Percentiles rank a stretch among this genome's conserved stretches.
Evolutionary conservation across 2,329 filamentous ascomycete species (phyloP).

Genomic region (Alternaria viburni): DNA sequence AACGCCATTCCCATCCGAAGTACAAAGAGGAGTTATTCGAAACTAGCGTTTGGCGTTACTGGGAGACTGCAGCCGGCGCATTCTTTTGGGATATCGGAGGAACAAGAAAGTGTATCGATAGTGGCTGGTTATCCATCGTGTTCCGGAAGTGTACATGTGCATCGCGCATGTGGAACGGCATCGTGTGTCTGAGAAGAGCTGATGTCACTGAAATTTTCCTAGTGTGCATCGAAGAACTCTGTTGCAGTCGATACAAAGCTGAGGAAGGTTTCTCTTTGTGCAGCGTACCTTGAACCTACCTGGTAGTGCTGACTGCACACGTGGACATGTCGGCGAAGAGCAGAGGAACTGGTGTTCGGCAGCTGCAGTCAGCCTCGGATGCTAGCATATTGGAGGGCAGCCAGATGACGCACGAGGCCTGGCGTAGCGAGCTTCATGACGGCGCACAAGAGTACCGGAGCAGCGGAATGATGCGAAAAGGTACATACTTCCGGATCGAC

Average conservation of each 20-base stretch:
- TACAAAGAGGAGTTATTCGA: not conserved
- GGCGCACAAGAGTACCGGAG: slow-evolving; percentile 23
- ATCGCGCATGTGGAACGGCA: slow-evolving; percentile 1
- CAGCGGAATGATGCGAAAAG: slow-evolving; percentile 19
- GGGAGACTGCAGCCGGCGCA: not conserved
- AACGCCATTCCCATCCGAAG: not conserved
- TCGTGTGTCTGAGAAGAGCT: not conserved
- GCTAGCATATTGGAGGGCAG: slow-evolving; percentile 9
- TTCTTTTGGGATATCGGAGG: slow-evolving; percentile 14
- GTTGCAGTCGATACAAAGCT: not conserved
- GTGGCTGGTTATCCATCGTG: slow-evolving; percentile 5
- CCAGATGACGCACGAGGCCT: slow-evolving; percentile 2
- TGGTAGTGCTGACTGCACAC: not conserved
- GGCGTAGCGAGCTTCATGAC: slow-evolving; percentile 11
- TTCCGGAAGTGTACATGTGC: slow-evolving; percentile 7
- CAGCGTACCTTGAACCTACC: not conserved
- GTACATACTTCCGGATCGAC: slow-evolving; percentile 20
- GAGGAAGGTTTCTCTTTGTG: not conserved
- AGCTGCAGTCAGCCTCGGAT: slow-evolving; percentile 5
- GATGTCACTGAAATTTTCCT: not conserved
- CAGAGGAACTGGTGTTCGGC: slow-evolving; percentile 1
- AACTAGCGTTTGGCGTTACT: not conserved
- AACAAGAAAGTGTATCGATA: slow-evolving; percentile 30
- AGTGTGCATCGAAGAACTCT: slow-evolving; percentile 1
- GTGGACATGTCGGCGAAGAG: not conserved